A percentile compares a stretch with the other conserved stretches of the same genome.
These are phyloP conservation scores for Colletotrichum liriopes DNA, from an alignment of 2,329 filamentous ascomycete species.

Conservation along the genomic window DNA sequence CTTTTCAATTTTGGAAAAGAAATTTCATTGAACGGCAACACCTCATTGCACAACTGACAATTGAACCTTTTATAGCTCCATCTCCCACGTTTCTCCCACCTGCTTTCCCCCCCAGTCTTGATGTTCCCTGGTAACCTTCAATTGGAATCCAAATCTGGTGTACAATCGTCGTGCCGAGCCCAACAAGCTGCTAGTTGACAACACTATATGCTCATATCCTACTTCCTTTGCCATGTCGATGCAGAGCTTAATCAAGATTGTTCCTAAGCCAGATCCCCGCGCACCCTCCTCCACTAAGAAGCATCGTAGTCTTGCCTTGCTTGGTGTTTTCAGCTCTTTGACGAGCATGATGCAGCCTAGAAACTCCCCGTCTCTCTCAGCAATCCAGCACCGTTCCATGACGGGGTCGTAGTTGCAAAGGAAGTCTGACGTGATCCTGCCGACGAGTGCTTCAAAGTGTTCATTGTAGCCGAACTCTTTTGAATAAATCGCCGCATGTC, in stretches of 20 bases:
- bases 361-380: constrained; percentile 46
- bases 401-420: constrained; percentile 45
- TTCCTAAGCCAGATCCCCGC: constrained; percentile 45
- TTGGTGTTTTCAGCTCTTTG: constrained; percentile 36
- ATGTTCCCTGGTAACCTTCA: constrained; percentile 20
- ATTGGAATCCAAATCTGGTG: constrained; percentile 43
- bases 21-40: no score
- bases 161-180: constrained; percentile 45
- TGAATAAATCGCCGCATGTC: constrained; percentile 46
- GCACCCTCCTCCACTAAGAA: constrained; percentile 46
- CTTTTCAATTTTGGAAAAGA: no score
- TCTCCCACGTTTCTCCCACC: constrained; percentile 37
- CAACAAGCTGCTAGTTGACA: constrained; percentile 45
- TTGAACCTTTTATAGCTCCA: constrained; percentile 4
- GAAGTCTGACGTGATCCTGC: constrained; percentile 47
- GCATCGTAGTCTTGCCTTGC: constrained; percentile 46
- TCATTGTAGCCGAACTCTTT: constrained; percentile 44
- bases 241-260: constrained; percentile 40
- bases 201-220: constrained; percentile 42
- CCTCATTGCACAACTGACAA: not conserved
- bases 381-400: constrained; percentile 50
- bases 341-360: constrained; percentile 48
- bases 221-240: constrained; percentile 44
- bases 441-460: constrained; percentile 46
- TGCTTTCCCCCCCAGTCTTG: not conserved